Conservation (phyloP, 2,329 filamentous ascomycete genomes). For the Stagonosporopsis chrysanthemi region DNA sequence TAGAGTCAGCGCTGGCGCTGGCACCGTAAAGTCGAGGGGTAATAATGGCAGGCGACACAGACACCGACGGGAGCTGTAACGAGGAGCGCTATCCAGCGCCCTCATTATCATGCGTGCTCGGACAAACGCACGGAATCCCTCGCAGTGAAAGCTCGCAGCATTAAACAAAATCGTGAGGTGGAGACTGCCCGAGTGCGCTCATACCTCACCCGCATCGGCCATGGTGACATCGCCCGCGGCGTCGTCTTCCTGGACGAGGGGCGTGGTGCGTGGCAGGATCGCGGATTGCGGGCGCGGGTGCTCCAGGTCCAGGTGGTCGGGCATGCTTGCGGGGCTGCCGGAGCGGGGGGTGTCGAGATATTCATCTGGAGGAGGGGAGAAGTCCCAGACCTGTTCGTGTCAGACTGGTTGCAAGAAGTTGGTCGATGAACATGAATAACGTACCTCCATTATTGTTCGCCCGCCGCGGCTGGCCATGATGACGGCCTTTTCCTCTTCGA, state of each 20-base stretch:
- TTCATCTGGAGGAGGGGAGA: slow-evolving; percentile 76
- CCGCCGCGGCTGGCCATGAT: slow-evolving; percentile 87
- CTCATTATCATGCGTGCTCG: too few species aligned
- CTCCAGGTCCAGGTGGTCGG: slow-evolving; percentile 47
- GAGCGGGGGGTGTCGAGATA: slow-evolving; percentile 48
- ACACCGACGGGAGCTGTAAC: too few species aligned
- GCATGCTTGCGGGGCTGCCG: slow-evolving; percentile 53
- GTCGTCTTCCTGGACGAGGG: slow-evolving; percentile 31
- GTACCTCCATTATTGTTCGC: slow-evolving; percentile 96
- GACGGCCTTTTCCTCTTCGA: slow-evolving; percentile 97
- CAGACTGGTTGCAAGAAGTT: slow-evolving; percentile 25
- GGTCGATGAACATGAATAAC: slow-evolving; percentile 38
- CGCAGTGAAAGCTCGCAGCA: neutral
- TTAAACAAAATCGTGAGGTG: slow-evolving; percentile 15
- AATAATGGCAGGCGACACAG: too few species aligned
- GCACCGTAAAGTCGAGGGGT: too few species aligned
- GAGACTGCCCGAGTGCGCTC: neutral
- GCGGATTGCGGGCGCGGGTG: slow-evolving; percentile 45
- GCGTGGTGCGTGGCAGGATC: slow-evolving; percentile 34
- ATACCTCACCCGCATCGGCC: slow-evolving; percentile 38
- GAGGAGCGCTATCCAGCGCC: too few species aligned
- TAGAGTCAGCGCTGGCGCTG: too few species aligned
- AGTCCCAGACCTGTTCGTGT: slow-evolving; percentile 82
- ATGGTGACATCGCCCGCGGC: slow-evolving; percentile 41
- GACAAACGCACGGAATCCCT: neutral